Percentiles rank a stretch among this genome's conserved stretches.
Conservation (phyloP, 495 filamentous ascomycete species). For the Penicillium canescens region DNA sequence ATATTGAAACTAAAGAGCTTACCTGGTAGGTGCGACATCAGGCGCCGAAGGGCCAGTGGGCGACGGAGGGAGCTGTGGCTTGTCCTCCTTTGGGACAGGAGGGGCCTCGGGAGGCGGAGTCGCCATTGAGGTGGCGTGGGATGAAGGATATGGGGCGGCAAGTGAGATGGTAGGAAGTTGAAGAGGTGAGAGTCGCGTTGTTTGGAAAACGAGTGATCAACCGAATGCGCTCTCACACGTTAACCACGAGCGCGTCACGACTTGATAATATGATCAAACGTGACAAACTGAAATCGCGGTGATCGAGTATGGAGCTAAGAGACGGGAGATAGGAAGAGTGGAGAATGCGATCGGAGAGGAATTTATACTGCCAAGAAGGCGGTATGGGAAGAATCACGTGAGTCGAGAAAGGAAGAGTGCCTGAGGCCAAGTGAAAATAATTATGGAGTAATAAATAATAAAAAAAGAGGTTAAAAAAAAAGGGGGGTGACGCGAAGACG, state of each 20-base stretch:
- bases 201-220: conserved; percentile 10
- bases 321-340: conserved; percentile 37
- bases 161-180: conserved; percentile 1
- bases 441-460: conserved; percentile 13
- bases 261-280: conserved; percentile 1
- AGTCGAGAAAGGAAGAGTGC: conserved; percentile 21
- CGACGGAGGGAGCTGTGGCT: conserved; percentile 46
- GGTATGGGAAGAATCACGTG: conserved; percentile 40
- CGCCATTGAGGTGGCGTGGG: conserved; percentile 38
- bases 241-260: conserved; percentile 9
- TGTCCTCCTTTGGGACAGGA: conserved; percentile 44
- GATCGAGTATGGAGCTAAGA: conserved; percentile 10
- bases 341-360: conserved; percentile 48
- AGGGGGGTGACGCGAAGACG: conserved; percentile 29
- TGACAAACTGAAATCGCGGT: conserved; percentile 10
- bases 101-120: conserved; percentile 50
- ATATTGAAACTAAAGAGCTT: conserved; percentile 12
- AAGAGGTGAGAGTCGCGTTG: conserved; percentile 7
- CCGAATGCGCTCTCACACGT: conserved; percentile 4
- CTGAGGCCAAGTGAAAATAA: conserved; percentile 22
- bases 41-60: conserved; percentile 38
- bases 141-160: conserved; percentile 19
- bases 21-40: conserved; percentile 30
- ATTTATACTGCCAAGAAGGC: conserved; percentile 52
- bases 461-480: conserved; percentile 14